A percentile compares a stretch with the other conserved stretches of the same genome.
These are phyloP conservation scores for Colletotrichum spaethianum DNA, from an alignment of 2,329 filamentous ascomycete genomes.

Conservation along the genomic window DNA sequence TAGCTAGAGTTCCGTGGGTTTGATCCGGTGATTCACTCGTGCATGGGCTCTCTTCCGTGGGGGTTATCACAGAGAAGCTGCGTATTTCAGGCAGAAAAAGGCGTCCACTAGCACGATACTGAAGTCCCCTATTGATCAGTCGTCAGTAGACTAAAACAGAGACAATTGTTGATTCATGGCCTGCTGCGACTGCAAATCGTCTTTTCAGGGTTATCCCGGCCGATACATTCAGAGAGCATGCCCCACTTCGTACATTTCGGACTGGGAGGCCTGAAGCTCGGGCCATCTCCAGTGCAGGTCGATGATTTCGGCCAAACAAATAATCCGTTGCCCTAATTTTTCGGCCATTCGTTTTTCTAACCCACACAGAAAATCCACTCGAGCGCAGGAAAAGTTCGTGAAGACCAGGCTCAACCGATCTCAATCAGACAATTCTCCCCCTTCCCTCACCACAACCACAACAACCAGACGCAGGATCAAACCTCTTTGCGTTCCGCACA, in stretches of 20 bases:
- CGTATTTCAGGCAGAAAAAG: not conserved
- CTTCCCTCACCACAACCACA: slow-evolving; percentile 41
- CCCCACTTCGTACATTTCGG: not conserved
- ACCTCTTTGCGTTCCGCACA: slow-evolving; percentile 72
- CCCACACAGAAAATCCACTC: slow-evolving; percentile 37
- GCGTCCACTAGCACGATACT: not conserved
- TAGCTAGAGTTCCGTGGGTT: not conserved
- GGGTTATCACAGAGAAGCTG: not conserved
- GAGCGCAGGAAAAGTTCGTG: slow-evolving; percentile 14
- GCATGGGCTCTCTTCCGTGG: slow-evolving; percentile 9
- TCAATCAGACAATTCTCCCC: slow-evolving; percentile 26
- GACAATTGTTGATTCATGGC: not conserved
- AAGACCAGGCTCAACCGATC: slow-evolving; percentile 29
- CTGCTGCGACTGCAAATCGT: not conserved
- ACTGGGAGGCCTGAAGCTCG: not conserved
- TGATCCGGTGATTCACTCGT: slow-evolving; percentile 17
- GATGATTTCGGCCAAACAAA: slow-evolving; percentile 2
- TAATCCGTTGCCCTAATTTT: slow-evolving; percentile 40
- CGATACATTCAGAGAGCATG: not conserved
- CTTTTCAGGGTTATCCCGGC: not conserved
- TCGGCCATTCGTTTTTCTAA: slow-evolving; percentile 11
- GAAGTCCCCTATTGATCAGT: not conserved
- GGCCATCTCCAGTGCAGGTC: not conserved
- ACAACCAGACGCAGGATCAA: slow-evolving; percentile 83
- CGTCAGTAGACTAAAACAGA: not conserved